phyloP scores from a whole-genome alignment of 2,329 filamentous ascomycete species.

The Curvularia spicifera region DNA sequence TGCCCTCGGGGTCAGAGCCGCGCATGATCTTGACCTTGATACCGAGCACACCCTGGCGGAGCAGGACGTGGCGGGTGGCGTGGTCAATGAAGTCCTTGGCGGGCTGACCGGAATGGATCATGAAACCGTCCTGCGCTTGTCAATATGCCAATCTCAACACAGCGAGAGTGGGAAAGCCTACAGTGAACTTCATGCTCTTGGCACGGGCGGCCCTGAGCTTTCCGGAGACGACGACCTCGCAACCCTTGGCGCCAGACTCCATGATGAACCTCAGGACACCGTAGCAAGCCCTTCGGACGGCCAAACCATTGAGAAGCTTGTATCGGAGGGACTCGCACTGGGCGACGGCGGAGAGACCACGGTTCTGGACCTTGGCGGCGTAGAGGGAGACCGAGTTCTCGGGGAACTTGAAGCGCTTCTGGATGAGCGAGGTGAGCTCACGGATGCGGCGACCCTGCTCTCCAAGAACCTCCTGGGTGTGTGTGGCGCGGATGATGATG shows the following conservation, averaged over 20 bases:
- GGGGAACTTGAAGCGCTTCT: conserved; percentile 99
- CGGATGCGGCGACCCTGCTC: conserved; percentile 99
- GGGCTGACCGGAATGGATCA: conserved; percentile 99
- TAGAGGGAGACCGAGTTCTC: conserved; percentile 99
- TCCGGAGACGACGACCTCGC: conserved; percentile 98
- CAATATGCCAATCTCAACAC: conserved; percentile 19
- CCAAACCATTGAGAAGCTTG: conserved; percentile 99
- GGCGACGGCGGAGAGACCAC: conserved; percentile 98
- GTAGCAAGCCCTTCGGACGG: conserved; percentile 98
- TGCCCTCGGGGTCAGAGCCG: conserved; percentile 98
- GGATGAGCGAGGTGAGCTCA: conserved; percentile 99
- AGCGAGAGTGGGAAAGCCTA: conserved; percentile 49
- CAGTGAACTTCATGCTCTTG: conserved; percentile 99
- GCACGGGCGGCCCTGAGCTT: conserved; percentile 99
- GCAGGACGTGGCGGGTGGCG: conserved; percentile 98
- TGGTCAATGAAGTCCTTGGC: conserved; percentile 99
- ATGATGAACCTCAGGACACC: conserved; percentile 99
- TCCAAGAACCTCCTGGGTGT: conserved; percentile 99
- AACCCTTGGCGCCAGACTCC: conserved; percentile 99
- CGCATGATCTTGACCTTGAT: conserved; percentile 99
- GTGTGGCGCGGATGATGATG: conserved; percentile 99
- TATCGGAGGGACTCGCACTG: conserved; percentile 99
- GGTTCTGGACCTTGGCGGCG: conserved; percentile 99
- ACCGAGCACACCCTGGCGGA: conserved; percentile 98
- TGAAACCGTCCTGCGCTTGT: conserved; percentile 81